A percentile compares a stretch with the other conserved stretches of the same genome.
These are phyloP conservation scores for Tillandsia leiboldiana DNA, from an alignment of 176 grass and related monocot genomes.

Conservation along the genomic window DNA sequence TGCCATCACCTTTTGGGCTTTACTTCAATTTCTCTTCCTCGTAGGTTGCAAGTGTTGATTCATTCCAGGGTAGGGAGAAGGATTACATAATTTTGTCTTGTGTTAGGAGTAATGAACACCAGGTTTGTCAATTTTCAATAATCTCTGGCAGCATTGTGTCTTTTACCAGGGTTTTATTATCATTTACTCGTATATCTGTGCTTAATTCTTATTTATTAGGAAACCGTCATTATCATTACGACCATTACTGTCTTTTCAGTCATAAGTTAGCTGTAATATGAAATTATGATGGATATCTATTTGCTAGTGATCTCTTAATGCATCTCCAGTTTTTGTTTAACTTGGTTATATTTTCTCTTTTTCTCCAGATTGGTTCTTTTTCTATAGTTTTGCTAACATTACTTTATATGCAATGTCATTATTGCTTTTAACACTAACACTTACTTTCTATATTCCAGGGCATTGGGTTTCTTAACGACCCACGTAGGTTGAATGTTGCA, in stretches of 20 bases:
- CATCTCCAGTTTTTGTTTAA: background rate
- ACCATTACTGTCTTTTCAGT: no score
- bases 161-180: background rate
- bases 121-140: slow-evolving; percentile 37
- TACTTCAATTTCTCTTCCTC: slow-evolving; percentile 23
- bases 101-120: slow-evolving; percentile 98
- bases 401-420: background rate
- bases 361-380: background rate
- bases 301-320: background rate
- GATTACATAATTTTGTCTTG: slow-evolving; percentile 99
- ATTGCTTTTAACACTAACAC: background rate
- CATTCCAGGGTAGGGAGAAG: slow-evolving; percentile 98
- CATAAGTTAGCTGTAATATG: background rate
- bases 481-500: slow-evolving; percentile 96
- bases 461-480: slow-evolving; percentile 99
- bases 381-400: background rate
- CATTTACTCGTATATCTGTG: background rate
- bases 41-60: slow-evolving; percentile 98
- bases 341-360: background rate
- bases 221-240: background rate
- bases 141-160: background rate
- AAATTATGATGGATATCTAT: background rate
- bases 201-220: background rate
- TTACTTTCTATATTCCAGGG: slow-evolving; percentile 36
- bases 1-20: background rate